Percentiles rank a stretch among this genome's conserved stretches.
phyloP scores from a whole-genome alignment of 345 rosid species.

The Populus deltoides region DNA sequence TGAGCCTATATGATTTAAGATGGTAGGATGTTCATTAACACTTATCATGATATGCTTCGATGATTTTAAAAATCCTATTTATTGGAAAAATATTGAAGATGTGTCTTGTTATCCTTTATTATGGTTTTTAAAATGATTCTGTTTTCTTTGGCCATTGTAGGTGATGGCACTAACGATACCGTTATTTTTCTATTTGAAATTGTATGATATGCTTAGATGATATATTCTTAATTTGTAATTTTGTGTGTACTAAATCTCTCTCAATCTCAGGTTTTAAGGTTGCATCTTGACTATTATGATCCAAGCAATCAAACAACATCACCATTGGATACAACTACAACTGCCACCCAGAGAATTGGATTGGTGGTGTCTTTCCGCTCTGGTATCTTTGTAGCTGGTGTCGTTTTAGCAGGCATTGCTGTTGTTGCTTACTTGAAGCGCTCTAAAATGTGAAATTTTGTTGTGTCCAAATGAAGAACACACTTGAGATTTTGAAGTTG shows the following conservation, averaged over 20 bases:
- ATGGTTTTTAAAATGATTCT: neutral
- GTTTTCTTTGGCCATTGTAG: neutral
- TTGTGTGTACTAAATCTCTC: neutral
- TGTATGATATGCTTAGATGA: neutral
- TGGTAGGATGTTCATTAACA: neutral
- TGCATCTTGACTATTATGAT: conserved; percentile 65
- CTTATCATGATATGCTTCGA: neutral
- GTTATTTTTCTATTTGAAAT: too few species aligned
- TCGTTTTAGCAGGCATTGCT: conserved; percentile 61
- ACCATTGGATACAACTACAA: conserved; percentile 10
- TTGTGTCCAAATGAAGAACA: conserved; percentile 16
- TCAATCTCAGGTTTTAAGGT: conserved; percentile 55
- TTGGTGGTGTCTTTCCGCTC: conserved; percentile 35
- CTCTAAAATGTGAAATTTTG: conserved; percentile 42
- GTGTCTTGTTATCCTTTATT: neutral
- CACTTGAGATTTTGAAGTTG: neutral
- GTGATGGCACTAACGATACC: too few species aligned
- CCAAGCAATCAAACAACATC: conserved; percentile 26
- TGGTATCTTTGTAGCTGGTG: conserved; percentile 56
- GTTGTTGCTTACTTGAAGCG: conserved; percentile 71
- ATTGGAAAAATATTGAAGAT: too few species aligned
- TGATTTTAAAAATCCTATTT: too few species aligned
- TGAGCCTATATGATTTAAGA: neutral
- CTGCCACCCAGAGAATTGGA: conserved; percentile 25
- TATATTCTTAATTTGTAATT: neutral